A percentile compares a stretch with the other conserved stretches of the same genome.
Conservation (phyloP, 768 basidiomycete genomes). For the Lepiota brunneoincarnata region DNA sequence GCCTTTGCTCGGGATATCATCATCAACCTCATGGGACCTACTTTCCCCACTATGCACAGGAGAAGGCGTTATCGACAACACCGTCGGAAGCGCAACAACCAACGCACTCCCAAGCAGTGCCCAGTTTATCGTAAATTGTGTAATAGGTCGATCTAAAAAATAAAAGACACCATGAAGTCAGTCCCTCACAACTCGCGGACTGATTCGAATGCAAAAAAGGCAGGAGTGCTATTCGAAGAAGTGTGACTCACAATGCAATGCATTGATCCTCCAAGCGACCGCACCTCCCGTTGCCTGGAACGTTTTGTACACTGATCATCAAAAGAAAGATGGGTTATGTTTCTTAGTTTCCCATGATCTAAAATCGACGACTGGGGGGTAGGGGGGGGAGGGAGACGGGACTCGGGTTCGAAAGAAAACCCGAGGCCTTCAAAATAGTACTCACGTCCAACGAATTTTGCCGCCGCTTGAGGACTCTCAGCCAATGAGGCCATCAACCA, state of each 20-base stretch:
- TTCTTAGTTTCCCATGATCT: not conserved
- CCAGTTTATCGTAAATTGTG: constrained; percentile 26
- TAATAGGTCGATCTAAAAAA: constrained; percentile 20
- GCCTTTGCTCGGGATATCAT: not conserved
- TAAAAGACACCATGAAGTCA: not conserved
- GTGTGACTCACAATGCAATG: constrained; percentile 21
- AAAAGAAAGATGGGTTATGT: not conserved
- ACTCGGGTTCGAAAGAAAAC: too few relatives aligned
- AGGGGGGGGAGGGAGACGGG: too few relatives aligned
- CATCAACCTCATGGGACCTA: not conserved
- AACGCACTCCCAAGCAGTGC: constrained; percentile 22
- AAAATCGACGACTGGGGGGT: too few relatives aligned
- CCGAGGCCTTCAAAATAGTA: not conserved
- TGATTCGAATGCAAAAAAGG: not conserved
- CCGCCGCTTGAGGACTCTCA: constrained; percentile 23
- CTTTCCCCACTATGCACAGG: constrained; percentile 9
- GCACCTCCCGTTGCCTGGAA: constrained; percentile 28
- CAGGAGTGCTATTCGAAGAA: not conserved
- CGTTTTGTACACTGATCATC: constrained; percentile 24
- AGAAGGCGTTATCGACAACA: constrained; percentile 24
- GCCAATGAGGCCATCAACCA: constrained; percentile 28
- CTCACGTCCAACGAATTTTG: constrained; percentile 26
- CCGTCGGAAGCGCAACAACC: constrained; percentile 22
- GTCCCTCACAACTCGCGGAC: too few relatives aligned
- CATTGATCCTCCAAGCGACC: constrained; percentile 28